Evolutionary conservation across 2,329 filamentous ascomycete species (phyloP), one percentile per base, ranked within the genome.

Genomic region (Arthrobotrys conoides): DNA sequence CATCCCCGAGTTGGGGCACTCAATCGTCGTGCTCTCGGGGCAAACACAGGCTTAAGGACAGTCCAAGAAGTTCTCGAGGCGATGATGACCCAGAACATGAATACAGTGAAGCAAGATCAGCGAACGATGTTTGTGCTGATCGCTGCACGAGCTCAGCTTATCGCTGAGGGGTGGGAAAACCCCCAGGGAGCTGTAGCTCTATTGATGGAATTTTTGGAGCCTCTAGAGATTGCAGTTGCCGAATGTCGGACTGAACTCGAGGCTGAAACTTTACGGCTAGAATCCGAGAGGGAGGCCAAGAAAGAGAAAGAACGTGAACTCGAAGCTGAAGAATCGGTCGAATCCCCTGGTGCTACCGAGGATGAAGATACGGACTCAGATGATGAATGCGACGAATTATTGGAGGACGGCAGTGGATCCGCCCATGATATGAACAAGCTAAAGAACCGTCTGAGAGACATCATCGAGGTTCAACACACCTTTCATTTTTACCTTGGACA

Each of bases 11-110:
- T 97, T 49, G 92, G 92, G 18, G 87, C 87, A 9, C 88, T 88
- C 36, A 92, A 91, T 80, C 87, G 91, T 14, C 88, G 88, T 79
- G 88, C 89, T 0, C 84, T 93, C 5, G 91, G 91, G 0, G 87
- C 88, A 53, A 87, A 87, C 67, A 18, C 49, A 0, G 90, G 93
- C 0, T 87, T 97, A 80, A 88, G 92, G 12, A 96, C 94, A 0
- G 91, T 97, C 0, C 89, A 91, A 18, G 93, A 80, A 20, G 95
- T 98, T 0, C 86, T 99, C 10, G 91, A 93, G 80, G 90, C 91
- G 3, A 97, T 99, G 95, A 91, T 97, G 73, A 93, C 97, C 70
- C 91, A 95, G 82, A 94, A 91, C 51, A 92, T 95, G 72, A 86
- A 86, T 5, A 83, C 85, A 0, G 88, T 95, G 71, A 89, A 91